These are phyloP conservation scores for Magnusiomyces ingens DNA, from an alignment of 1,139 yeast species.

Conservation along the genomic window DNA sequence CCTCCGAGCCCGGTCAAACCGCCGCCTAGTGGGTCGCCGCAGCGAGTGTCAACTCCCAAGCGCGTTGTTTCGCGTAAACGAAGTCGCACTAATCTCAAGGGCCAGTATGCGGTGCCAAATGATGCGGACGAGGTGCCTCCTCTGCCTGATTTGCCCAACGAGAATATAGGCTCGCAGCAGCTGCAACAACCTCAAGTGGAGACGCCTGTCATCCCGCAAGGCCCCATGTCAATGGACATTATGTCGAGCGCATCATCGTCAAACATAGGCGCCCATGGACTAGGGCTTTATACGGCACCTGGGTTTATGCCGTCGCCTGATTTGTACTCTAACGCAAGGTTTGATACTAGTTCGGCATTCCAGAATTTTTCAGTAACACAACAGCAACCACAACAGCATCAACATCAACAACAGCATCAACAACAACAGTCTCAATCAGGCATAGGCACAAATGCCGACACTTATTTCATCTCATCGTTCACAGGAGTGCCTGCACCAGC, in stretches of 20 bases:
- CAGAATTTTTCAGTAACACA: too few relatives aligned
- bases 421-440: too few relatives aligned
- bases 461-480: too few relatives aligned
- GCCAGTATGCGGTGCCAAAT: not conserved
- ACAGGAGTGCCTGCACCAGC: too few relatives aligned
- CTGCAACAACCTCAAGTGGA: too few relatives aligned
- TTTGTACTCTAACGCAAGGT: not conserved
- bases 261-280: not conserved
- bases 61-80: not conserved
- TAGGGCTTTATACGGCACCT: not conserved
- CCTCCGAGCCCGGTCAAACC: not conserved
- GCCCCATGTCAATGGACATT: too few relatives aligned
- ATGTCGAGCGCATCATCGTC: too few relatives aligned
- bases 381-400: too few relatives aligned
- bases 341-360: not conserved
- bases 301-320: constrained; percentile 1
- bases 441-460: too few relatives aligned
- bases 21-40: not conserved
- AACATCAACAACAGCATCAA: too few relatives aligned
- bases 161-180: not conserved
- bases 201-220: too few relatives aligned
- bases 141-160: not conserved
- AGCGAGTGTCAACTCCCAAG: not conserved
- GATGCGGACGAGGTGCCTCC: not conserved
- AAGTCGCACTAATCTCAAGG: not conserved